Conservation (phyloP, 2,329 filamentous ascomycete species). For the Pestalotiopsis sp. region DNA sequence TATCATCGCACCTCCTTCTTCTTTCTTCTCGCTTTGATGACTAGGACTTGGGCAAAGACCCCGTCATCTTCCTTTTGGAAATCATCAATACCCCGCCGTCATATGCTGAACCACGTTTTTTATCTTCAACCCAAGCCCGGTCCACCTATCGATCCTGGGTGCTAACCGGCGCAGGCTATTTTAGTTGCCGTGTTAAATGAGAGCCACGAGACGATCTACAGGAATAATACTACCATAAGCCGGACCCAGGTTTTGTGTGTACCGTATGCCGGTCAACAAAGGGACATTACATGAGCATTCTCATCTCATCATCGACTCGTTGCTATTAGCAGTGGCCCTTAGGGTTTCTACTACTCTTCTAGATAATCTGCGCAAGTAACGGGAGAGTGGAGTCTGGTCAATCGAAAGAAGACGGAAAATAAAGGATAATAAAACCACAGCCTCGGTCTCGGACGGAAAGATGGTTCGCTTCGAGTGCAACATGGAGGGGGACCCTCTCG, state of each 20-base stretch:
- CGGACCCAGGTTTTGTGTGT: too few species aligned
- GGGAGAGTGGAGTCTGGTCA: background rate
- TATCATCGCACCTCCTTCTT: background rate
- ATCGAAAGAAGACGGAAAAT: background rate
- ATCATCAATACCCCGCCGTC: background rate
- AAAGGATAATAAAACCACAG: background rate
- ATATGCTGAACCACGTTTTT: background rate
- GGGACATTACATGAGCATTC: background rate
- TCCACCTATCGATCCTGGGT: background rate
- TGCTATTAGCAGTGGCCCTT: background rate
- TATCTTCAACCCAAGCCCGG: background rate
- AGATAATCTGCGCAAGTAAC: background rate
- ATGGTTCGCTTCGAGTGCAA: background rate
- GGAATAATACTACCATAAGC: background rate
- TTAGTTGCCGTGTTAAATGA: background rate
- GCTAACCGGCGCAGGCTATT: background rate
- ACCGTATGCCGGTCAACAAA: background rate
- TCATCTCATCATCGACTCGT: background rate
- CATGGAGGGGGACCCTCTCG: background rate
- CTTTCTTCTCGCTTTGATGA: background rate
- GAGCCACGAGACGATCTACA: background rate
- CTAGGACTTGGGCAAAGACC: background rate
- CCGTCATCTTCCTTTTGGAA: background rate
- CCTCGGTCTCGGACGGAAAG: background rate
- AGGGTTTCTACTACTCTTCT: background rate